Evolutionary conservation across 352 stramenopile species (phyloP), one percentile per base, ranked within the genome.

Genomic region (Pythium scleroteichum): DNA sequence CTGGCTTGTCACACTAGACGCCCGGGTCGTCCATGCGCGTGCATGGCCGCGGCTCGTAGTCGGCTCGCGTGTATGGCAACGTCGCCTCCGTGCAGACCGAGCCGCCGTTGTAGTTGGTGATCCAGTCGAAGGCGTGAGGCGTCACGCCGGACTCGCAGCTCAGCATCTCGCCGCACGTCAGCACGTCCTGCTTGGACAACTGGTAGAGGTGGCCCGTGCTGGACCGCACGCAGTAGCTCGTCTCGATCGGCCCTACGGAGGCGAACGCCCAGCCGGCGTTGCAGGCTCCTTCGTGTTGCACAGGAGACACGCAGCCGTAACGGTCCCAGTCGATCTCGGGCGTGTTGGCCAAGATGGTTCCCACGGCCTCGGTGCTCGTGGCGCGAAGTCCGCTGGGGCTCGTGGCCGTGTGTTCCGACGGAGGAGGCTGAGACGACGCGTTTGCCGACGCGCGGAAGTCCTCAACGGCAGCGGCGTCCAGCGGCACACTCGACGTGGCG

Each of bases 121-220:
- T 41, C 51, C 51, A 59, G 38, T 40, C 41, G 39, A 59, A 50
- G 20, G 38, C 24, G 17, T 26, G 6, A 5, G 40, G 26, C 39
- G 54, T 33, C 33, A 56, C 20, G 22, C 49, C 49, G 10, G 17
- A 29, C 1, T 19, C 20, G 41, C 52, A 52, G 53, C 26, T 39
- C 40, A 6, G 19, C 9, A 38, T 44, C 19, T 48, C 14, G 33
- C 47, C 24, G 23, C 55, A 69, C 46, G 48, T 72, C 7, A 59
- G 50, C 4, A 62, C 1, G 23, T 72, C 53, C 26, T 72, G 64
- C 38, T 64, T 54, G 14, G 64, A 72, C 20, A 72, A 44, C 17
- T 48, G 23, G 9, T 52, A 35, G 7, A 69, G 62, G n/a, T 48
- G 23, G 8, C 40, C 24, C 16, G 53, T 39, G 19, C 20, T n/a